Percentiles rank a stretch among this genome's conserved stretches.
Evolutionary conservation across 495 filamentous ascomycete species (phyloP).

Genomic region (Penicillium argentinense): DNA sequence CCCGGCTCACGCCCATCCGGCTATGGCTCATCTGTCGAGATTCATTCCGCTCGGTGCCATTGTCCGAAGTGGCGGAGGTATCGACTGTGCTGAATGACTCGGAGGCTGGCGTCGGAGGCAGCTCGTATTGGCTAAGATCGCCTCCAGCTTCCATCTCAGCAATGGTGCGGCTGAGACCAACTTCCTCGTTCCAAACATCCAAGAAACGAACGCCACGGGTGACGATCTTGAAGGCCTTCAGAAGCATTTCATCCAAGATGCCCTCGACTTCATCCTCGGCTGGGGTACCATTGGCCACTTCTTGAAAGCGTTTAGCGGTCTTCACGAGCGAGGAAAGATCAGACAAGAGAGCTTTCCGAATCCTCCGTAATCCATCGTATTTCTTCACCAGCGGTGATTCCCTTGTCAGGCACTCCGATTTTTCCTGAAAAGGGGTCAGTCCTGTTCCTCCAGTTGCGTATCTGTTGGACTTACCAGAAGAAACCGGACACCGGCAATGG

Average conservation of each 20-base stretch:
- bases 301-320: slow-evolving; percentile 78
- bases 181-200: slow-evolving; percentile 83
- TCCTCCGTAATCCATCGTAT: slow-evolving; percentile 73
- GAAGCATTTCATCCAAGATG: slow-evolving; percentile 85
- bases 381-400: slow-evolving; percentile 72
- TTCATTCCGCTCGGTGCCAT: slow-evolving; percentile 32
- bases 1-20: slow-evolving; percentile 38
- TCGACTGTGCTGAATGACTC: slow-evolving; percentile 44
- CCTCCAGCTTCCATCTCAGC: slow-evolving; percentile 51
- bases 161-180: slow-evolving; percentile 61
- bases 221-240: slow-evolving; percentile 93
- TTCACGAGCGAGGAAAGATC: slow-evolving; percentile 89
- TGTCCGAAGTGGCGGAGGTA: slow-evolving; percentile 17
- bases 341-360: slow-evolving; percentile 81
- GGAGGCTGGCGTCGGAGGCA: slow-evolving; percentile 72
- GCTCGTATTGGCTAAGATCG: slow-evolving; percentile 31
- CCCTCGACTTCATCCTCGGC: slow-evolving; percentile 65
- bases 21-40: slow-evolving; percentile 39
- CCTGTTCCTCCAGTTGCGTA: neutral
- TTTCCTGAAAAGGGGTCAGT: slow-evolving; percentile 58
- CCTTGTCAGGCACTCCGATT: slow-evolving; percentile 80
- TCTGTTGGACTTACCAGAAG: slow-evolving; percentile 68
- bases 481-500: slow-evolving; percentile 89
- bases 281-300: slow-evolving; percentile 50
- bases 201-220: slow-evolving; percentile 86